Conservation (phyloP, 768 basidiomycete genomes). For the Leccinum subgranulosum region DNA sequence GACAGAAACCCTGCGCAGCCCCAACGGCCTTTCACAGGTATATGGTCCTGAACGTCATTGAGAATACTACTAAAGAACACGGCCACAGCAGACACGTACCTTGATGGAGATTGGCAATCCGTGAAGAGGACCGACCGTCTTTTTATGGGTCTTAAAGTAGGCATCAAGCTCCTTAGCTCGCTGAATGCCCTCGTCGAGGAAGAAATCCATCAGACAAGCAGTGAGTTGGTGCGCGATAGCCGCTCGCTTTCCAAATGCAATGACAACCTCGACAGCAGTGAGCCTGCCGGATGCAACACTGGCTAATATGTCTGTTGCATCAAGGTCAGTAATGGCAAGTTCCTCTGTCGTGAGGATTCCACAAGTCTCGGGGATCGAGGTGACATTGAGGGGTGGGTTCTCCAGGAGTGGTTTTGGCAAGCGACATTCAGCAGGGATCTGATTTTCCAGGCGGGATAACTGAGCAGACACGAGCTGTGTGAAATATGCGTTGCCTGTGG, state of each 20-base stretch:
- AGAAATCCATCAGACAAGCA: slow-evolving; percentile 41
- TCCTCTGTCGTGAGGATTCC: slow-evolving; percentile 33
- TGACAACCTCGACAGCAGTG: slow-evolving; percentile 38
- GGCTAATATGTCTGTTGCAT: slow-evolving; percentile 33
- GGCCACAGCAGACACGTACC: slow-evolving; percentile 16
- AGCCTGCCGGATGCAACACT: slow-evolving; percentile 29
- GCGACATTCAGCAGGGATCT: slow-evolving; percentile 22
- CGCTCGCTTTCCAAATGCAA: slow-evolving; percentile 49
- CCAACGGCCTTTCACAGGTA: slow-evolving; percentile 40
- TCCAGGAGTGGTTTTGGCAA: slow-evolving; percentile 18
- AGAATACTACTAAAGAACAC: neutral
- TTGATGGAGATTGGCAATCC: slow-evolving; percentile 41
- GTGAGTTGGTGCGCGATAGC: slow-evolving; percentile 49
- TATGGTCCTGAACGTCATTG: slow-evolving; percentile 31
- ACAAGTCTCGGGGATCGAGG: slow-evolving; percentile 29
- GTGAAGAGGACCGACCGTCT: slow-evolving; percentile 42
- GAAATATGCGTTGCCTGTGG: slow-evolving; percentile 22
- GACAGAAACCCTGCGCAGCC: slow-evolving; percentile 35
- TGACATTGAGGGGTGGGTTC: slow-evolving; percentile 31
- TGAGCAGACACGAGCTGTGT: slow-evolving; percentile 17
- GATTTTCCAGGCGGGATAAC: slow-evolving; percentile 18
- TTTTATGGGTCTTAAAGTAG: slow-evolving; percentile 35
- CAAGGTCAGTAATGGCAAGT: slow-evolving; percentile 34
- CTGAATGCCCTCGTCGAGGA: slow-evolving; percentile 40
- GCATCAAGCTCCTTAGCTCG: slow-evolving; percentile 42